phyloP scores from a whole-genome alignment of 176 grass and related monocot genomes.

The Triticum turgidum region DNA sequence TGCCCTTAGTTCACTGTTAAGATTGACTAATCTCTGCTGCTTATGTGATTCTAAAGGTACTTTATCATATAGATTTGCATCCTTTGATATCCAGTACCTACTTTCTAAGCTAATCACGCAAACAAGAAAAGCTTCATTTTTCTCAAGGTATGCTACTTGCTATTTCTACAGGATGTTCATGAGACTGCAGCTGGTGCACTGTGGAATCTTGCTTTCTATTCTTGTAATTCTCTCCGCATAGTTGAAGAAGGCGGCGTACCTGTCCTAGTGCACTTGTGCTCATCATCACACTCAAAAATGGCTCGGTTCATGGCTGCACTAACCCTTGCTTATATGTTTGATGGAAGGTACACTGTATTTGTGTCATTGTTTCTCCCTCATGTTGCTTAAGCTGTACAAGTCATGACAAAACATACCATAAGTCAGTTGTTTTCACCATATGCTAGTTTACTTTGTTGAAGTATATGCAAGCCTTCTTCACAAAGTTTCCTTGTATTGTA shows the following conservation, averaged over 20 bases:
- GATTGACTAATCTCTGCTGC: slow-evolving; percentile 1
- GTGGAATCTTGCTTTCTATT: slow-evolving; percentile 99
- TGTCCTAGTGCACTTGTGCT: slow-evolving; percentile 78
- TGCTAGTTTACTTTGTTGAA: background rate
- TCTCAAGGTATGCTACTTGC: slow-evolving; percentile 5
- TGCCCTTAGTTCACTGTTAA: background rate
- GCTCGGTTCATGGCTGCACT: slow-evolving; percentile 99
- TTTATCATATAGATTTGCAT: background rate
- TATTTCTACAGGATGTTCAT: slow-evolving; percentile 79
- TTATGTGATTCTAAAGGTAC: slow-evolving; percentile 9
- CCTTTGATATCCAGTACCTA: background rate
- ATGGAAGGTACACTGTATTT: slow-evolving; percentile 73
- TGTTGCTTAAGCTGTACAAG: slow-evolving; percentile 9
- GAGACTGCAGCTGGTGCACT: slow-evolving; percentile 99
- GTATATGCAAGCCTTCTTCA: background rate
- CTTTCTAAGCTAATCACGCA: slow-evolving; percentile 7
- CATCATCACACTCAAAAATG: slow-evolving; percentile 92
- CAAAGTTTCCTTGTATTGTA: background rate
- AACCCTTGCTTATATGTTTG: slow-evolving; percentile 99
- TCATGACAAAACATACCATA: background rate
- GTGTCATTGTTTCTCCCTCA: background rate
- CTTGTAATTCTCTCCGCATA: slow-evolving; percentile 84
- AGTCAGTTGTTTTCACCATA: background rate
- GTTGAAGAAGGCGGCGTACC: slow-evolving; percentile 97
- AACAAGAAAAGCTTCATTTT: background rate